Conservation (phyloP, 352 stramenopile species). For the Phytophthora sojae region DNA sequence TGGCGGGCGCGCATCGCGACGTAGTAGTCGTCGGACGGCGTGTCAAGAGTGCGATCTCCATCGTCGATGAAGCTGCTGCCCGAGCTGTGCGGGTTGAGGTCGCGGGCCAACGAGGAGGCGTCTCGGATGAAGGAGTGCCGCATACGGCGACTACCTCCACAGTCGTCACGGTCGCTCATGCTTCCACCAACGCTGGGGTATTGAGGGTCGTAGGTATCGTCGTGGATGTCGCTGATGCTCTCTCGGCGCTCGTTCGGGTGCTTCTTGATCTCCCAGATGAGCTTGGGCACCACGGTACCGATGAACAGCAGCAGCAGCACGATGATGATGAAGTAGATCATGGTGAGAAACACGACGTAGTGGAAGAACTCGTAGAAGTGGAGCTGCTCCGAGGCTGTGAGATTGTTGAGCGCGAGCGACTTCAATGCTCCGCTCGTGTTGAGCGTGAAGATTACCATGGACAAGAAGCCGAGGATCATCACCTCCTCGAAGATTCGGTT, state of each 20-base stretch:
- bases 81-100: conserved; percentile 26
- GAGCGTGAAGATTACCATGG: conserved; percentile 90
- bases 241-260: conserved; percentile 31
- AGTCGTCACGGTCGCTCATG: conserved; percentile 37
- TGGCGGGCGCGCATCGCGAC: conserved; percentile 21
- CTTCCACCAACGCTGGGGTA: conserved; percentile 27
- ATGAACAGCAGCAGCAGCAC: conserved; percentile 86
- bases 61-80: conserved; percentile 26
- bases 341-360: conserved; percentile 90
- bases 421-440: conserved; percentile 82
- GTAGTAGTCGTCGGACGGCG: conserved; percentile 33
- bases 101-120: conserved; percentile 24
- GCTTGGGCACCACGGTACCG: conserved; percentile 82
- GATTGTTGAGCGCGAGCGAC: conserved; percentile 52
- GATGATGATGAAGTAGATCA: conserved; percentile 92
- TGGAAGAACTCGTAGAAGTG: conserved; percentile 93
- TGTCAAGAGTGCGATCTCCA: conserved; percentile 33
- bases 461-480: conserved; percentile 91
- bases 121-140: conserved; percentile 42
- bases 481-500: conserved; percentile 90
- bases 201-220: conserved; percentile 33
- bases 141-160: conserved; percentile 27
- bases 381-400: conserved; percentile 70
- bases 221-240: conserved; percentile 39
- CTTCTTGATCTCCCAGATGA: conserved; percentile 73